Base-by-base conservation (phyloP, 805 yeast genomes). In the Vanderwaltozyma polyspora region DNA sequence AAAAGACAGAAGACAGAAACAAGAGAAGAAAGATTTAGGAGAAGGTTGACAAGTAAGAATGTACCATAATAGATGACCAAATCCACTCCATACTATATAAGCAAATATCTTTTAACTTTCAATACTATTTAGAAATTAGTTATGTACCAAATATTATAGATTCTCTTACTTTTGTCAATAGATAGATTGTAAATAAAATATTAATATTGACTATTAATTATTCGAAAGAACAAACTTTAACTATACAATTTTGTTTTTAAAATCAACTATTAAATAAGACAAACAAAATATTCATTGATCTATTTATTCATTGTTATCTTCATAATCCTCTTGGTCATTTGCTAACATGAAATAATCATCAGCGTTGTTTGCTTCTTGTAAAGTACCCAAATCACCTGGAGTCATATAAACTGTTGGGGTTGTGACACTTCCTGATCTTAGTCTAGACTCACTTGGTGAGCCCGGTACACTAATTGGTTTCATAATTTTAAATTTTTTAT, bases 401-500 rank as follows among this genome's bases (percentile, higher is more conserved):
- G 98, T 89, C 95, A 86, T 89, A 46, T 78, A 64, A 13, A 81
- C 77, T 11, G 74, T 59, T 28, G 52, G 45, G 15, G 31, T 28
- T 4, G 35, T 27, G 5, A 34, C 35, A 22, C 51, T 46, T 7
- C 38, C 38, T 4, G 50, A 35, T 29, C 49, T 47, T 12, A 49
- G 40, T 1, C 76, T 60, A 11, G 40, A 27, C 43, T 72, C 67
- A 37, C 87, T 68, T 41, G 98, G 97, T 5, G 96, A 87, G 3
- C 96, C 97, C 1, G 97, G 97, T n/a, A 84, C 96, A 40, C 94
- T 80, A 43, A 89, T 66, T 13, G 97, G 97, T 52, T 95, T 72
- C 6, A 95, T 76, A 39, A 89, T 73, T 60, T 87, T 89, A 49
- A 77, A 56, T 46, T 67, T 68, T 33, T 67, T 61, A 25, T 60